phyloP scores from a whole-genome alignment of 352 stramenopile species.

The Poterioochromonas sp. region DNA sequence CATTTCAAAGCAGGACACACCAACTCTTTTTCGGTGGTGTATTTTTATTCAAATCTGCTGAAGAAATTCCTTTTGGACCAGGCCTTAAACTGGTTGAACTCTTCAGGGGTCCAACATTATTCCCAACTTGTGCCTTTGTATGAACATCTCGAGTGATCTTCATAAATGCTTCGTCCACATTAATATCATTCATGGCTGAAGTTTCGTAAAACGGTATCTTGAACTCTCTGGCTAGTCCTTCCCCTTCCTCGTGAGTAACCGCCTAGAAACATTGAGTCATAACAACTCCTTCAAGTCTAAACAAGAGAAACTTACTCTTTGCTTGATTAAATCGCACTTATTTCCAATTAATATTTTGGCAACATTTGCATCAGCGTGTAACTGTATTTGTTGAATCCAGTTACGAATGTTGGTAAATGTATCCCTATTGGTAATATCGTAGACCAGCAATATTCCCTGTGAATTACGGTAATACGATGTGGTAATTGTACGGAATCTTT shows the following conservation, averaged over 20 bases:
- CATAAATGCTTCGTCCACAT: constrained; percentile 68
- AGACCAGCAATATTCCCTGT: constrained; percentile 85
- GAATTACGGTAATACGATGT: constrained; percentile 88
- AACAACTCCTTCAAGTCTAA: background rate
- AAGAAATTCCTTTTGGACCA: background rate
- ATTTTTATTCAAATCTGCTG: background rate
- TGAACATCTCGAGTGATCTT: constrained; percentile 22
- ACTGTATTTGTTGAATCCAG: constrained; percentile 85
- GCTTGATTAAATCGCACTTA: constrained; percentile 88
- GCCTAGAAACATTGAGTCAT: constrained; percentile 49
- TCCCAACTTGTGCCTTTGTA: background rate
- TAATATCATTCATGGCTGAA: constrained; percentile 88
- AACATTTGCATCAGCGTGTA: constrained; percentile 93
- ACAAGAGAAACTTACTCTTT: constrained; percentile 61
- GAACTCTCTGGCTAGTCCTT: constrained; percentile 84
- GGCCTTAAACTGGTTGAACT: background rate
- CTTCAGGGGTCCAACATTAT: background rate
- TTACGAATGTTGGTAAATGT: constrained; percentile 88
- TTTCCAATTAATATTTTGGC: constrained; percentile 99
- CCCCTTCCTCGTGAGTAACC: constrained; percentile 83
- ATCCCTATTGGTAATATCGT: constrained; percentile 85
- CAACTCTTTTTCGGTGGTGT: background rate
- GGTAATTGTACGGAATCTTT: constrained; percentile 89
- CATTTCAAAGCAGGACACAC: background rate
- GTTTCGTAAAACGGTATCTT: constrained; percentile 90